Evolutionary conservation across 1,139 yeast species (phyloP), one percentile per base, ranked within the genome.

Genomic region (Pneumocystis murina): DNA sequence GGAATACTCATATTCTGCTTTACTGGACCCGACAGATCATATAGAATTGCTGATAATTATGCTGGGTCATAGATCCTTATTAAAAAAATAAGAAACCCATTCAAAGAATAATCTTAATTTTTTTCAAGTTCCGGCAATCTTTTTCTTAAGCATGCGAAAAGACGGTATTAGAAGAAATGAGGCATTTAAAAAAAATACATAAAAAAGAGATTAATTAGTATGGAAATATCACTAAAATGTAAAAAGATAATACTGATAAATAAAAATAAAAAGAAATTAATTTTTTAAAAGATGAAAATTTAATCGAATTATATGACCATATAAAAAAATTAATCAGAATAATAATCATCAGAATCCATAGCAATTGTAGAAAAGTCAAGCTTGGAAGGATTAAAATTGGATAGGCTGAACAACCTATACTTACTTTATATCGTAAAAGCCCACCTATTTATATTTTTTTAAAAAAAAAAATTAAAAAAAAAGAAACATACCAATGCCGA

Each of bases 401-500:
- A 10, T 48, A 20, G 14, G 14, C 5, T 12, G 0, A 12, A 10
- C 12, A 10, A 20, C n/a, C 16, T 38, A 38, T 38, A 20, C n/a
- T 20, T 24, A 48, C 55, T 48, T 48, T 48, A 20, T 48, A 48
- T 12, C 55, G 55, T 24, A 48, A 48, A 48, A 48, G 55, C 12
- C 55, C 55, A 12, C 55, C 55, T 48, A 48, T 10, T 24, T n/a
- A 10, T 12, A 48, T 8, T 10, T 48, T 14, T 24, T 8, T 8
- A 43, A 8, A 48, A 6, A 12, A 24, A 10, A 12, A 24, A 48
- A 10, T 17, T 3, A 8, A 10, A 43, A 48, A 24, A 10, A 20
- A 10, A 12, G 2, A 48, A 48, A 41, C 24, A 6, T 48, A 75
- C 98, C 98, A 70, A 92, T 83, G 79, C 98, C 98, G 86, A 98